Base-by-base conservation (phyloP, 208 protist genomes). In the Acanthamoeba triangularis region DNA sequence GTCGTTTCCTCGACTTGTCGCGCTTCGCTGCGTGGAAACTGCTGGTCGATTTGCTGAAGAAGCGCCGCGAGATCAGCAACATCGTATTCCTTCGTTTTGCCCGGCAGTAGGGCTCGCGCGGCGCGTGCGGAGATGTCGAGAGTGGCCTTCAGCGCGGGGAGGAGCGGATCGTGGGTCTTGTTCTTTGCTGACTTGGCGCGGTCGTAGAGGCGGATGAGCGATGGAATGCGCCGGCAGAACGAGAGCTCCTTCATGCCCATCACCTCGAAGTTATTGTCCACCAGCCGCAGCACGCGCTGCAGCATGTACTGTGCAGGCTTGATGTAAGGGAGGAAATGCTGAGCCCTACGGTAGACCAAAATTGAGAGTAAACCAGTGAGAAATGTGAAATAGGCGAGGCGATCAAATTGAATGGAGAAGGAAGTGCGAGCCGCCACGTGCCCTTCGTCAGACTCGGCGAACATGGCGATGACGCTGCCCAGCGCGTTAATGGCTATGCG, bases 261-360 rank as follows among this genome's bases (percentile, higher is more conserved):
- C 47, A 87, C 78, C 47, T 87, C 78, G n/a, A 87, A 87, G n/a
- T 87, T 87, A 47, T 87, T 87, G 49, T 87, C 78, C 44, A 87
- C 78, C 8, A 87, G 78, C 30, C 78, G 78, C 44, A 87, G 44
- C 78, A 59, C n/a, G 10, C 78, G 78, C 49, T 41, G 78, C 18
- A 87, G 78, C 49, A 87, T 52, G n/a, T 30, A 30, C 49, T 87
- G 78, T 11, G 78, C 44, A 5, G 41, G 78, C 78, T 16, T 49
- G 47, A 87, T 87, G 49, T 87, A 87, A 0, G 78, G 78, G 44
- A 33, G 56, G 49, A 87, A 87, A 10, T 59, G 78, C 47, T 59
- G 18, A 11, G 78, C 78, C 8, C 78, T 87, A 18, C 16, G 10
- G 3, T 41, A 0, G 8, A 13, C 61, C 0, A 16, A 35, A 16